Base-by-base conservation (phyloP, 106 monocot species). In the Acorus calamus region DNA sequence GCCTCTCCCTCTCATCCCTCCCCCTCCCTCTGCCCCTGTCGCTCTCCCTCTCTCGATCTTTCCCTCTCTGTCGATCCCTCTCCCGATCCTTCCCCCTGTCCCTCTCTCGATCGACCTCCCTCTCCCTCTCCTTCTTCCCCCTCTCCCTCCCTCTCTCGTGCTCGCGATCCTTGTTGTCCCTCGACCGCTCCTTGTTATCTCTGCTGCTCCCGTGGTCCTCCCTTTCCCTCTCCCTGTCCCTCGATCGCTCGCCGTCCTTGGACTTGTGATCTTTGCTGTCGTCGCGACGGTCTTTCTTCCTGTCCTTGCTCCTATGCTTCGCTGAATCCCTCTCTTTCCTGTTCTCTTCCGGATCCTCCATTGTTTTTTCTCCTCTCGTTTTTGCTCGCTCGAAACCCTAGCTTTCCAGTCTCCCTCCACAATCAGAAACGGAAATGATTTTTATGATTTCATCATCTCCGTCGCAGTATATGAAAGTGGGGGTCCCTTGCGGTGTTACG, bases 261-360 rank as follows among this genome's bases (percentile, higher is more conserved):
- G 14, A 49, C 11, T 55, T 42, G 6, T 57, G 60, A 5, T 65
- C 67, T 53, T 61, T 74, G 1, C 28, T 1, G 7, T 57, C 55
- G 49, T 64, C 53, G 8, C 47, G 52, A 44, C 67, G 67, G 51
- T 62, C 58, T 46, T 75, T 71, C 71, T 64, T 81, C 46, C 60
- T 60, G 6, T 81, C 66, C 62, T 66, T 77, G 71, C 63, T 71
- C 60, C 49, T 57, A 7, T 70, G 76, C 86, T 73, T 82, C 9
- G 75, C 70, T 3, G 66, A 49, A 14, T 86, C 79, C 48, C 62
- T 70, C 62, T 47, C 62, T 44, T 73, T 73, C 51, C 56, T 57
- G 10, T 57, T 47, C 10, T 49, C 49, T 5, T 49, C 12, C 47
- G 6, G 9, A 63, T 49, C 62, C 49, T 59, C 66, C 8, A 57